A percentile compares a stretch with the other conserved stretches of the same genome.
phyloP scores from a whole-genome alignment of 202 grass and related monocot genomes.

The Zoysia matrella region DNA sequence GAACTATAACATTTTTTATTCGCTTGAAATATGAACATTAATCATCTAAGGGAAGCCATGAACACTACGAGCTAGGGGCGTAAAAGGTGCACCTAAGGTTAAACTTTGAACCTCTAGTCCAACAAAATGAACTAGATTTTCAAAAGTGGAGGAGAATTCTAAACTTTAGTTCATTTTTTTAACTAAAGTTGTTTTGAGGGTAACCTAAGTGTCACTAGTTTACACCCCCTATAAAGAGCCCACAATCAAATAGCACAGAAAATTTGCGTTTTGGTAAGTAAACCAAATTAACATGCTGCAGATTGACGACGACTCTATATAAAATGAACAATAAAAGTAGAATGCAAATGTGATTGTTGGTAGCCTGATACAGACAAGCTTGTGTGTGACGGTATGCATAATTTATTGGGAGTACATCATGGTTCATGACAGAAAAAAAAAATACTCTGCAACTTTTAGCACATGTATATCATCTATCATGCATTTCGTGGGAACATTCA shows the following conservation, averaged over 20 bases:
- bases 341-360: constrained; percentile 24
- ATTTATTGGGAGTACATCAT: not conserved
- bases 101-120: too few relatives aligned
- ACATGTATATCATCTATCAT: constrained; percentile 14
- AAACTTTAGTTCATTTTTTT: too few relatives aligned
- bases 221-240: not conserved
- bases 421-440: constrained; percentile 12
- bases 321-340: constrained; percentile 14
- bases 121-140: too few relatives aligned
- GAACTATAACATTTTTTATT: constrained; percentile 20
- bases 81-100: too few relatives aligned
- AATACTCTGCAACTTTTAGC: constrained; percentile 1
- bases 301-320: not conserved
- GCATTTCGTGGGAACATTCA: constrained; percentile 20
- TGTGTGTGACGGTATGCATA: not conserved
- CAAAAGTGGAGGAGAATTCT: too few relatives aligned
- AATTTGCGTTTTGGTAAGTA: constrained; percentile 4
- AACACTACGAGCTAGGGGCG: not conserved
- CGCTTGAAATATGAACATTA: constrained; percentile 21
- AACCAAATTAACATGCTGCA: constrained; percentile 23
- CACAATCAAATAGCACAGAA: constrained; percentile 11
- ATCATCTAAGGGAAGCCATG: constrained; percentile 7
- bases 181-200: too few relatives aligned
- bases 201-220: too few relatives aligned
- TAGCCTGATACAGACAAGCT: constrained; percentile 8